Evolutionary conservation across 2,329 filamentous ascomycete genomes (phyloP).

Genomic region (Clarireedia sp.): DNA sequence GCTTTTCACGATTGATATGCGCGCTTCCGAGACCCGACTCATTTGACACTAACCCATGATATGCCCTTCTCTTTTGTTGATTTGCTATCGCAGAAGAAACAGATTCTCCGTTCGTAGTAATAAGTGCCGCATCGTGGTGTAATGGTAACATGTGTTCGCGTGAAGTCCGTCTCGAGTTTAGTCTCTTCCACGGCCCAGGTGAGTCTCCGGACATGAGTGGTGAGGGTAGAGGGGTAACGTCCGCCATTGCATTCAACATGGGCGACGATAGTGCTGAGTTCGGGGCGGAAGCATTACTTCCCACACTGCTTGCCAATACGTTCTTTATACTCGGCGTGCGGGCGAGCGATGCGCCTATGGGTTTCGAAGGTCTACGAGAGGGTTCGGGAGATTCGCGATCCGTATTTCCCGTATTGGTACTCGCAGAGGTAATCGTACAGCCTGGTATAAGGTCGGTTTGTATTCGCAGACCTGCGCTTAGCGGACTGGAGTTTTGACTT

Average conservation of each 20-base stretch:
- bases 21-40: constrained; percentile 17
- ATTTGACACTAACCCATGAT: constrained; percentile 36
- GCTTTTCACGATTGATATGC: constrained; percentile 23
- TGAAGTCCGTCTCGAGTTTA: constrained; percentile 40
- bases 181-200: constrained; percentile 56
- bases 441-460: constrained; percentile 31
- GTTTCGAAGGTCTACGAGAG: constrained; percentile 9
- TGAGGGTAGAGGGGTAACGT: constrained; percentile 72
- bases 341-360: constrained; percentile 37
- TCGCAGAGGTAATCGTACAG: constrained; percentile 22
- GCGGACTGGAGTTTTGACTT: constrained; percentile 19
- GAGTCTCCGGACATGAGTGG: constrained; percentile 60
- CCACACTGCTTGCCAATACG: constrained; percentile 41
- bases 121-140: constrained; percentile 40
- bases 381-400: constrained; percentile 15
- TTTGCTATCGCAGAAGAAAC: constrained; percentile 42
- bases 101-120: constrained; percentile 44
- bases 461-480: constrained; percentile 29
- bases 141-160: constrained; percentile 35
- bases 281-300: constrained; percentile 42
- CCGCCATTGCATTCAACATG: constrained; percentile 65
- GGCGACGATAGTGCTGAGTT: constrained; percentile 66
- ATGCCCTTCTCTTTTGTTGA: constrained; percentile 50
- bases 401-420: constrained; percentile 10
- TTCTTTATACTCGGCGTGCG: constrained; percentile 55